A percentile compares a stretch with the other conserved stretches of the same genome.
Evolutionary conservation across 2,329 filamentous ascomycete genomes (phyloP).

Genomic region (Aspergillus glaucus): DNA sequence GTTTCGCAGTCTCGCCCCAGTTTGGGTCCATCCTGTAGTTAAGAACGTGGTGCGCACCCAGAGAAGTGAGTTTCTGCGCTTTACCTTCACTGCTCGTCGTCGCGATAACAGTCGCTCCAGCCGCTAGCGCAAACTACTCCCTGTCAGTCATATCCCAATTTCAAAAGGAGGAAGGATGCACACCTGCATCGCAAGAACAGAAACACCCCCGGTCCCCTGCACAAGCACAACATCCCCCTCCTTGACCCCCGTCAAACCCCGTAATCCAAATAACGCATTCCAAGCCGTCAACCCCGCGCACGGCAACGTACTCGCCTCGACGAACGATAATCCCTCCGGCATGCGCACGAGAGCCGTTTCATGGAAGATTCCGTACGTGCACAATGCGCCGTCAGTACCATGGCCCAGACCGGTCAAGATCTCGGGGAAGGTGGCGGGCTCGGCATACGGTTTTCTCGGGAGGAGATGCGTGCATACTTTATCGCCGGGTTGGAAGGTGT

Average conservation of each 20-base stretch:
- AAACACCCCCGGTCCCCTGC: constrained; percentile 50
- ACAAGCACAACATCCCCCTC: constrained; percentile 43
- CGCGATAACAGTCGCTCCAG: constrained; percentile 52
- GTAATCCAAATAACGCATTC: constrained; percentile 49
- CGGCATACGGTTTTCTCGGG: constrained; percentile 39
- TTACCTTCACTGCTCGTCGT: constrained; percentile 51
- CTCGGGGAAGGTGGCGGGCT: constrained; percentile 31
- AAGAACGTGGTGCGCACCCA: constrained; percentile 52
- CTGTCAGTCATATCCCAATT: neutral
- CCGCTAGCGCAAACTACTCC: constrained; percentile 34
- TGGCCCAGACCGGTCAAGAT: constrained; percentile 42
- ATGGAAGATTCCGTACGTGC: constrained; percentile 42
- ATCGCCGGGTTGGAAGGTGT: constrained; percentile 47
- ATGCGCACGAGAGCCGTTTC: constrained; percentile 44
- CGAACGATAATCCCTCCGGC: constrained; percentile 42
- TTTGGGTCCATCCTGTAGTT: constrained; percentile 50
- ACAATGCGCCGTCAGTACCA: constrained; percentile 42
- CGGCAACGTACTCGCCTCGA: constrained; percentile 43
- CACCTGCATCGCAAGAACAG: constrained; percentile 45
- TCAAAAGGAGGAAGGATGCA: neutral
- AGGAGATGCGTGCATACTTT: constrained; percentile 49
- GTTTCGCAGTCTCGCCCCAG: constrained; percentile 51
- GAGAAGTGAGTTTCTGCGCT: constrained; percentile 43
- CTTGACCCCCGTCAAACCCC: constrained; percentile 27
- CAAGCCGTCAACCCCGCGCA: constrained; percentile 46